A percentile compares a stretch with the other conserved stretches of the same genome.
These are phyloP conservation scores for Fonsecaea multimorphosa DNA, from an alignment of 2,329 filamentous ascomycete species.

Conservation along the genomic window DNA sequence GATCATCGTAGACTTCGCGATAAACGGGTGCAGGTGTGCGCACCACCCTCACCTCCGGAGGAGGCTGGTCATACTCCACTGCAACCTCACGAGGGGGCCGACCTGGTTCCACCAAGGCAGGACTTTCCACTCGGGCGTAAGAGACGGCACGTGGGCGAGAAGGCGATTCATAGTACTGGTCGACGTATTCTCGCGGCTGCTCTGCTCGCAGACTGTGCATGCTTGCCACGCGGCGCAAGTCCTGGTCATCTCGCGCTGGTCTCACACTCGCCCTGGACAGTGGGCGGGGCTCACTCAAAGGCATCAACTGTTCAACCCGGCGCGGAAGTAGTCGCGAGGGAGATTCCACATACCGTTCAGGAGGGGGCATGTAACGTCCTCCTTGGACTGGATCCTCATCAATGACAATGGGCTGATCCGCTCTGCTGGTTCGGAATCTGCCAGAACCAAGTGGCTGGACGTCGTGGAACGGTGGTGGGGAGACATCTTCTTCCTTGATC, in stretches of 20 bases:
- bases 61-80: conserved; percentile 47
- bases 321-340: conserved; percentile 35
- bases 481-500: conserved; percentile 69
- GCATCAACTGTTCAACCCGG: conserved; percentile 38
- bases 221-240: conserved; percentile 56
- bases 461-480: conserved; percentile 63
- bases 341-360: conserved; percentile 38
- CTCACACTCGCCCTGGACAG: conserved; percentile 49
- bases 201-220: conserved; percentile 54
- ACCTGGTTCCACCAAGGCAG: conserved; percentile 45
- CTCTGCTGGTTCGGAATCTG: conserved; percentile 45
- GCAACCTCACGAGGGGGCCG: conserved; percentile 44
- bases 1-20: conserved; percentile 51
- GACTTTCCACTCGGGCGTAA: conserved; percentile 49
- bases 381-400: conserved; percentile 47
- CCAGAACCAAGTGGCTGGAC: conserved; percentile 50
- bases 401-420: conserved; percentile 57
- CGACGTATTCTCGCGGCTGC: conserved; percentile 52
- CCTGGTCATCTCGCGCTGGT: conserved; percentile 48
- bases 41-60: conserved; percentile 52
- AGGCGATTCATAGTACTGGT: conserved; percentile 42
- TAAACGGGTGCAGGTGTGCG: conserved; percentile 47
- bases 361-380: conserved; percentile 36
- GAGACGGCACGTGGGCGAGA: conserved; percentile 46
- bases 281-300: conserved; percentile 47